phyloP scores from a whole-genome alignment of 2,329 filamentous ascomycete genomes.

The Ophiostoma angusticollis region DNA sequence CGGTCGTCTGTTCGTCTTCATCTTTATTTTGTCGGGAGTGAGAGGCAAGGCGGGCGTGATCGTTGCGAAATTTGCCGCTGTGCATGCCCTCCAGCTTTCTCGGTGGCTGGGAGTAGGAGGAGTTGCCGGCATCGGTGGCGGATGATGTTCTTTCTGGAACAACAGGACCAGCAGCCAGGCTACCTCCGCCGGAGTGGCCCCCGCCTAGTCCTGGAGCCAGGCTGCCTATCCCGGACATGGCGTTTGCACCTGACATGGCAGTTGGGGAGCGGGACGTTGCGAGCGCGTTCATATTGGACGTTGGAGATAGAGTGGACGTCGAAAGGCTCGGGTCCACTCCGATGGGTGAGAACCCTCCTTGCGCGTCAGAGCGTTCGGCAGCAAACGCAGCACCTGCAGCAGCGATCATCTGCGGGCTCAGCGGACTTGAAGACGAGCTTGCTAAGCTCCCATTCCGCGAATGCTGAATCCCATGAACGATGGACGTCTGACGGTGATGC shows the following conservation, averaged over 20 bases:
- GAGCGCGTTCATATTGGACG: background rate
- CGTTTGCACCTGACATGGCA: slow-evolving; percentile 33
- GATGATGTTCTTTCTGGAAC: slow-evolving; percentile 34
- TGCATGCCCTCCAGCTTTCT: slow-evolving; percentile 49
- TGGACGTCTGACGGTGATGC: slow-evolving; percentile 92
- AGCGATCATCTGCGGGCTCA: slow-evolving; percentile 78
- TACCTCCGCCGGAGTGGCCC: background rate
- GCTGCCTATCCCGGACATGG: slow-evolving; percentile 8
- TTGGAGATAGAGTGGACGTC: slow-evolving; percentile 3
- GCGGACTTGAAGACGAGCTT: slow-evolving; percentile 67
- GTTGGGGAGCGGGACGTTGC: slow-evolving; percentile 30
- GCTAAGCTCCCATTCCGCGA: slow-evolving; percentile 76
- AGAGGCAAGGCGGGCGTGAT: slow-evolving; percentile 62
- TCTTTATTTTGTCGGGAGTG: slow-evolving; percentile 59
- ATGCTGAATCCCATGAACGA: slow-evolving; percentile 94
- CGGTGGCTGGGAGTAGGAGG: slow-evolving; percentile 31
- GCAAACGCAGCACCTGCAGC: slow-evolving; percentile 45
- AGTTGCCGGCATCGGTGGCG: slow-evolving; percentile 28
- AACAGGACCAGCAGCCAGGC: slow-evolving; percentile 12
- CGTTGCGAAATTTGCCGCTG: slow-evolving; percentile 52
- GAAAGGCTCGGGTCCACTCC: slow-evolving; percentile 30
- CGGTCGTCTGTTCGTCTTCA: slow-evolving; percentile 76
- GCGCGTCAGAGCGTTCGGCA: slow-evolving; percentile 40
- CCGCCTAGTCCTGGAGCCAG: background rate
- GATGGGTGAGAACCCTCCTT: slow-evolving; percentile 29